Evolutionary conservation across 2,329 filamentous ascomycete genomes (phyloP).

Genomic region (Penicillium frequentans): DNA sequence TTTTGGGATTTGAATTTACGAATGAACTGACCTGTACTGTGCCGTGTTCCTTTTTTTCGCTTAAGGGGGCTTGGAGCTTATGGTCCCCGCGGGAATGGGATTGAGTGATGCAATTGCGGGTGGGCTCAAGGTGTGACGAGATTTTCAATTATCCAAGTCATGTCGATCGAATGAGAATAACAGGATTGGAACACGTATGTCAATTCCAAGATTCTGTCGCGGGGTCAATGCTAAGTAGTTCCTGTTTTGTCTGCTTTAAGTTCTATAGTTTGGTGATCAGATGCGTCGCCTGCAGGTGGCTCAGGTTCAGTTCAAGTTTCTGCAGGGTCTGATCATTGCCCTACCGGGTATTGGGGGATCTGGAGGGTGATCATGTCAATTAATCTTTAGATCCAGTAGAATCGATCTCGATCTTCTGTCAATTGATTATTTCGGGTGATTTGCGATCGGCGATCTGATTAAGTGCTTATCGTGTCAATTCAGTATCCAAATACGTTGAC

Average conservation of each 20-base stretch:
- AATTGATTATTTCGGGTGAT: not conserved
- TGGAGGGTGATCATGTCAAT: not conserved
- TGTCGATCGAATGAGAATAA: too few species aligned
- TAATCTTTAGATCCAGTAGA: too few species aligned
- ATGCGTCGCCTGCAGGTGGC: not conserved
- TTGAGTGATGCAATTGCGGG: not conserved
- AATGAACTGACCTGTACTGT: not conserved
- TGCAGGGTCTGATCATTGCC: constrained; percentile 2
- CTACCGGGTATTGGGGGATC: not conserved
- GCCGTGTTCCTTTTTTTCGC: not conserved
- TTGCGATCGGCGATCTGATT: not conserved
- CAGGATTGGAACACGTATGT: not conserved
- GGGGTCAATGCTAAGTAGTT: not conserved
- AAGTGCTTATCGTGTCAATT: not conserved
- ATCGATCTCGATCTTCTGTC: not conserved
- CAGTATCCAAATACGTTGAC: too few species aligned
- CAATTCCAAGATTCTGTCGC: not conserved
- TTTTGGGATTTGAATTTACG: not conserved
- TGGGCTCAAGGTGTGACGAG: not conserved
- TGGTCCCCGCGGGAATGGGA: not conserved
- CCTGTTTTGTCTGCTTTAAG: not conserved
- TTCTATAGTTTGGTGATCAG: constrained; percentile 6
- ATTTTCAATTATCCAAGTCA: too few species aligned
- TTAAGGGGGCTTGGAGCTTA: not conserved
- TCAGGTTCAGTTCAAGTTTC: not conserved